These are phyloP conservation scores for Colletotrichum siamense DNA, from an alignment of 2,329 filamentous ascomycete species.

Conservation along the genomic window DNA sequence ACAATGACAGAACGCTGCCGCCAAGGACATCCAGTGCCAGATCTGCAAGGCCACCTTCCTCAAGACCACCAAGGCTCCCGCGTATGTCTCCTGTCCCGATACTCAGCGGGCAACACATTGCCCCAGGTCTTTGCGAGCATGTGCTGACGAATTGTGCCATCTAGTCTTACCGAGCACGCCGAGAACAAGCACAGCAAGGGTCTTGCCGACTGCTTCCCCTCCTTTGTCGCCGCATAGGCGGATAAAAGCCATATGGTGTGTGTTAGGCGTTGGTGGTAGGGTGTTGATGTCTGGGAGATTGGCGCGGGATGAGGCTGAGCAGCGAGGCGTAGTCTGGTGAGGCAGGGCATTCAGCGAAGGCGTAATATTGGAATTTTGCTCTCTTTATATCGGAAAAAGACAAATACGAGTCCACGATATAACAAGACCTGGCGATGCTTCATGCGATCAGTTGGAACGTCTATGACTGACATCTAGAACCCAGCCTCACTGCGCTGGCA, in stretches of 20 bases:
- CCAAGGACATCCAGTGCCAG: constrained; percentile 78
- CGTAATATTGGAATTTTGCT: constrained; percentile 20
- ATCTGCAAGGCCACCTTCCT: constrained; percentile 82
- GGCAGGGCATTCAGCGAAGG: constrained; percentile 19
- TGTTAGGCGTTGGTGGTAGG: not conserved
- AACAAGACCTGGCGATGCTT: not conserved
- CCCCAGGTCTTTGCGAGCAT: not conserved
- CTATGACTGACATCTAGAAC: not conserved
- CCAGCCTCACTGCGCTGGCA: not conserved
- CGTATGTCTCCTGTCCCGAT: constrained; percentile 51
- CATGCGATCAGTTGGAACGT: not conserved
- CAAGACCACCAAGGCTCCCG: constrained; percentile 75
- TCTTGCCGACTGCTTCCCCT: constrained; percentile 74
- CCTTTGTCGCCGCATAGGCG: constrained; percentile 34
- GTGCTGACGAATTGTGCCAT: not conserved
- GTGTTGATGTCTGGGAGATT: not conserved
- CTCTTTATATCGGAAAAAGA: constrained; percentile 10
- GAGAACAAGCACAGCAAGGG: constrained; percentile 79
- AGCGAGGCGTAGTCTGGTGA: not conserved
- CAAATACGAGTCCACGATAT: constrained; percentile 4
- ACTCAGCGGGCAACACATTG: not conserved
- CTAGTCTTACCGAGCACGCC: constrained; percentile 73
- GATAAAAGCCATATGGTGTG: not conserved
- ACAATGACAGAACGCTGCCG: constrained; percentile 67
- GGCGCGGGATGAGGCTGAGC: not conserved